These are phyloP conservation scores for Lasiosphaeria hispida DNA, from an alignment of 495 filamentous ascomycete species.

Conservation along the genomic window DNA sequence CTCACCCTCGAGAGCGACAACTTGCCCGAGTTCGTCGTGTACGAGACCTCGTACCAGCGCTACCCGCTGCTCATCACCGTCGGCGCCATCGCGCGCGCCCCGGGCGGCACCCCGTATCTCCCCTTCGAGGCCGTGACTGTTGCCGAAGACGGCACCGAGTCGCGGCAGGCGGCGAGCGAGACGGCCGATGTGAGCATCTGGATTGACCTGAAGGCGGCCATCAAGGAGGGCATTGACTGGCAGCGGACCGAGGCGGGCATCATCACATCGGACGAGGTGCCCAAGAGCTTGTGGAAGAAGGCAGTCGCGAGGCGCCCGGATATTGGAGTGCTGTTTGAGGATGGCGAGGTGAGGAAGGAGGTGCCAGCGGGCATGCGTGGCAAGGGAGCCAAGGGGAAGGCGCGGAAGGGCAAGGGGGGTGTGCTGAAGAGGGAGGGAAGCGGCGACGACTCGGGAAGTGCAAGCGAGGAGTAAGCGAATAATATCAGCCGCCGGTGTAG, in stretches of 20 bases:
- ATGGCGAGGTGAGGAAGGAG: slow-evolving; percentile 41
- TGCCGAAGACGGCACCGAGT: slow-evolving; percentile 13
- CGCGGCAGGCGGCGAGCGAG: slow-evolving; percentile 7
- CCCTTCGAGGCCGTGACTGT: slow-evolving; percentile 28
- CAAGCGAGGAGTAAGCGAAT: slow-evolving; percentile 19
- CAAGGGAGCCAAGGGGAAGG: slow-evolving; percentile 39
- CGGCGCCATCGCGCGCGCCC: slow-evolving; percentile 33
- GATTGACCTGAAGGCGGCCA: slow-evolving; percentile 33
- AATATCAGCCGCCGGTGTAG: neutral
- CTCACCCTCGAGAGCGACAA: slow-evolving; percentile 25
- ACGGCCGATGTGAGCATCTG: slow-evolving; percentile 35
- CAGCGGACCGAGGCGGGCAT: slow-evolving; percentile 28
- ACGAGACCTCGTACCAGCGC: slow-evolving; percentile 39
- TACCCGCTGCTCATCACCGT: slow-evolving; percentile 34
- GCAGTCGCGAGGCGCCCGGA: slow-evolving; percentile 34
- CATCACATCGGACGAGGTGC: slow-evolving; percentile 32
- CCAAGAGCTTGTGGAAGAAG: slow-evolving; percentile 36
- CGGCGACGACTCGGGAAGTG: slow-evolving; percentile 27
- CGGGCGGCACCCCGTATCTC: slow-evolving; percentile 27
- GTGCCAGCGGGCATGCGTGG: slow-evolving; percentile 42
- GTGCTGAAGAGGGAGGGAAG: slow-evolving; percentile 31
- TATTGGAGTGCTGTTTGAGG: slow-evolving; percentile 35
- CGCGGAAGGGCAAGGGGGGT: slow-evolving; percentile 41
- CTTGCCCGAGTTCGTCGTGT: slow-evolving; percentile 37
- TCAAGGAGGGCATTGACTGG: slow-evolving; percentile 29